Evolutionary conservation across 169 alveolate species (phyloP), one percentile per base, ranked within the genome.

Genomic region (Eimeria praecox): DNA sequence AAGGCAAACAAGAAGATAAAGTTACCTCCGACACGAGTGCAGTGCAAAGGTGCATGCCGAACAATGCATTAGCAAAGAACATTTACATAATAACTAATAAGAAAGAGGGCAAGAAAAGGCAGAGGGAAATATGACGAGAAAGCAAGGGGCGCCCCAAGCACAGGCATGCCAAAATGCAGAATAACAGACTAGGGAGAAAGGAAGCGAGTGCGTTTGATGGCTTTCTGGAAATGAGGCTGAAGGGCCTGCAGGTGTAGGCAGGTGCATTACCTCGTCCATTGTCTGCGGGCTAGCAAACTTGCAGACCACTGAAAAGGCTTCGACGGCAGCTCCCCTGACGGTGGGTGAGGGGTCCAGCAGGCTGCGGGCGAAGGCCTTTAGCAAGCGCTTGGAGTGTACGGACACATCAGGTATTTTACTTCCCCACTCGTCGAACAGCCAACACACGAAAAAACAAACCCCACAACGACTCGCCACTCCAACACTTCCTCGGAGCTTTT

Each of bases 401-500:
- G 78, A 30, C 80, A 42, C 95, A 3, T 59, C 92, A 9, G 95
- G 52, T 4, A 83, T 54, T 42, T 85, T 92, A 40, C 75, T 87
- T 8, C 95, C 89, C 86, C 89, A 85, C 78, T 92, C 95, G 54
- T 66, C 89, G 64, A 93, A 64, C 80, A 75, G 27, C 96, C 94
- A 93, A 27, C 91, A 56, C n/a, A 93, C 77, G 42, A 93, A 75
- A 83, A 66, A 59, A 20, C 94, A 80, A n/a, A 83, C 96, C 30
- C 94, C 89, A 24, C 96, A 93, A 38, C 96, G 96, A 49, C 96
- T 93, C 62, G 96, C 64, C 59, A 88, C 90, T 2, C 96, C 96
- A 27, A 93, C 80, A 66, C 96, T 85, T 40, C 77, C 80, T 46
- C 96, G 93, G 52, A 93, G 75, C 59, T 80, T 80, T 42, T 83